phyloP scores from a whole-genome alignment of 2,329 filamentous ascomycete species.

The Talaromyces sp. region DNA sequence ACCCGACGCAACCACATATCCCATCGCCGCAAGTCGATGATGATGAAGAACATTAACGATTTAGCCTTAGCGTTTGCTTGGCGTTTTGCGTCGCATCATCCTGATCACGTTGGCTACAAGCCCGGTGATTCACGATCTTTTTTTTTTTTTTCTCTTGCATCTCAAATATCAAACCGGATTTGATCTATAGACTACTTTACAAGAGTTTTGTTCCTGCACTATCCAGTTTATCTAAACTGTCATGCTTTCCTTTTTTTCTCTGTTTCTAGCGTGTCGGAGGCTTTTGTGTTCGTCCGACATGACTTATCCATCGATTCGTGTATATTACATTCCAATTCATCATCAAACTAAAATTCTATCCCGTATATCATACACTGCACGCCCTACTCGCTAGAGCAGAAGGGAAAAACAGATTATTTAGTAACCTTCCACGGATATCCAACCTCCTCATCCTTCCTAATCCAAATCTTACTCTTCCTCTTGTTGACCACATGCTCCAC shows the following conservation, averaged over 20 bases:
- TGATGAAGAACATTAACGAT: slow-evolving; percentile 10
- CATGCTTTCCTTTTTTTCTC: not conserved
- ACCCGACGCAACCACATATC: slow-evolving; percentile 12
- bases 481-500: slow-evolving; percentile 84
- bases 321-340: not conserved
- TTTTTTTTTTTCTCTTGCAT: not conserved
- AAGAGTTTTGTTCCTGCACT: not conserved
- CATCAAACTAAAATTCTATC: not conserved
- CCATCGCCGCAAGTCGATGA: slow-evolving; percentile 5
- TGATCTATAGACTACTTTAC: slow-evolving; percentile 6
- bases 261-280: not conserved
- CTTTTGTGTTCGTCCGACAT: not conserved
- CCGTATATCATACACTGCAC: not conserved
- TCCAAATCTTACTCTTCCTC: slow-evolving; percentile 83
- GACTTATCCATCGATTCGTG: not conserved
- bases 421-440: slow-evolving; percentile 60
- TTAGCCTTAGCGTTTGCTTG: not conserved
- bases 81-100: not conserved
- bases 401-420: slow-evolving; percentile 21
- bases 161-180: slow-evolving; percentile 5
- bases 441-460: slow-evolving; percentile 76
- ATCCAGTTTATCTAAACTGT: not conserved
- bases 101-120: not conserved
- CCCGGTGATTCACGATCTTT: not conserved
- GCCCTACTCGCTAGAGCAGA: not conserved